Evolutionary conservation across 1,284 basidiomycete species (phyloP).

Genomic region (Ganoderma multipileum): DNA sequence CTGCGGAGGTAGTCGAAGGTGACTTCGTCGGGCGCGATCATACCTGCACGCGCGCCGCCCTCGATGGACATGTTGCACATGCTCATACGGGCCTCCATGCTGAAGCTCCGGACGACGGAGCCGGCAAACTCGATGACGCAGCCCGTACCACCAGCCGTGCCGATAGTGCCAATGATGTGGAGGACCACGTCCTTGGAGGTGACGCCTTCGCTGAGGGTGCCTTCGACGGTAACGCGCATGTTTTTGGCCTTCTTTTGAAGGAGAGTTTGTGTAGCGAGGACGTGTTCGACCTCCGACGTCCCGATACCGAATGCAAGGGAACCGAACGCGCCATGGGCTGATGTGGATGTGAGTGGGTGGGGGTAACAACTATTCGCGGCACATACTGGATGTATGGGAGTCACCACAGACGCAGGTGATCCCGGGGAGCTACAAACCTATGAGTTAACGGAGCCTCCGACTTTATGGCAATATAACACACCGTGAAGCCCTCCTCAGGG

Average conservation of each 20-base stretch:
- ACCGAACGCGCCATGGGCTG: constrained; percentile 95
- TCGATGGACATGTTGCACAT: constrained; percentile 99
- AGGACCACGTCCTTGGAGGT: constrained; percentile 95
- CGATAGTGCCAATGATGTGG: constrained; percentile 93
- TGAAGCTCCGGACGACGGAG: constrained; percentile 89
- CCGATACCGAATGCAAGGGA: constrained; percentile 97
- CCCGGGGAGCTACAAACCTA: constrained; percentile 76
- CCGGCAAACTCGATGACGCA: constrained; percentile 95
- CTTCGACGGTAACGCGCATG: constrained; percentile 94
- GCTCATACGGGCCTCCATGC: constrained; percentile 97
- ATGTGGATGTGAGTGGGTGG: background rate
- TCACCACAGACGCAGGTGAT: constrained; percentile 97
- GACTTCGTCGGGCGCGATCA: constrained; percentile 93
- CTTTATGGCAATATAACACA: constrained; percentile 40
- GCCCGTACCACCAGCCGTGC: constrained; percentile 94
- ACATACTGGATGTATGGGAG: constrained; percentile 90
- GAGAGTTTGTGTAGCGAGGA: constrained; percentile 94
- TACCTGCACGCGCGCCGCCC: constrained; percentile 93
- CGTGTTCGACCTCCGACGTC: constrained; percentile 97
- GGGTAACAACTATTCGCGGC: background rate
- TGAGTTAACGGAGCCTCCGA: constrained; percentile 67
- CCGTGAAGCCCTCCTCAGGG: constrained; percentile 96
- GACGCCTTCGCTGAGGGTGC: constrained; percentile 86
- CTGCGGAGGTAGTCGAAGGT: constrained; percentile 91
- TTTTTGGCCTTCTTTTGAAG: constrained; percentile 94